phyloP scores from a whole-genome alignment of 352 stramenopile genomes.

The Globisporangium irregulare region DNA sequence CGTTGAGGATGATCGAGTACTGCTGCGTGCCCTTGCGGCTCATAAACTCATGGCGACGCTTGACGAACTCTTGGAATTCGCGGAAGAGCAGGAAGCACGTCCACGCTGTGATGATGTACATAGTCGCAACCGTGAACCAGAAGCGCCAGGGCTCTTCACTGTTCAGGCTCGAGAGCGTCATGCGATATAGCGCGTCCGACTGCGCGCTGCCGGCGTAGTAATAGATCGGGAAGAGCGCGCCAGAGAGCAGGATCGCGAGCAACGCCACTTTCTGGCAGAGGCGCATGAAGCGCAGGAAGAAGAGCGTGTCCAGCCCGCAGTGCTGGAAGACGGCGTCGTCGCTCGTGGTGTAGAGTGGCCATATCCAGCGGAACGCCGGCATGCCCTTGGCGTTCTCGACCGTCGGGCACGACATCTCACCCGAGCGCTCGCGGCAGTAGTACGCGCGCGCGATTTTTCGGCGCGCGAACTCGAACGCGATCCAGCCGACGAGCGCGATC shows the following conservation, averaged over 20 bases:
- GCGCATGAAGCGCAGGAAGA: slow-evolving; percentile 73
- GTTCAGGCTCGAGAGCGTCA: slow-evolving; percentile 67
- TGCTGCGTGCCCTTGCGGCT: slow-evolving; percentile 56
- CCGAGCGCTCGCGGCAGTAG: slow-evolving; percentile 64
- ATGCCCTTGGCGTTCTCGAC: slow-evolving; percentile 35
- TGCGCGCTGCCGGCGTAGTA: slow-evolving; percentile 45
- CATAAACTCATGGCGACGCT: slow-evolving; percentile 77
- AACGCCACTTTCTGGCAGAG: slow-evolving; percentile 70
- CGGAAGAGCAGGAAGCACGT: slow-evolving; percentile 64
- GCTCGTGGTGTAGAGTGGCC: slow-evolving; percentile 47
- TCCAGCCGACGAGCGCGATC: slow-evolving; percentile 61
- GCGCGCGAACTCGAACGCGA: slow-evolving; percentile 64
- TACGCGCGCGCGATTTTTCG: slow-evolving; percentile 59
- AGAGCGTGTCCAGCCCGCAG: slow-evolving; percentile 79
- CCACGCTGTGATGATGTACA: slow-evolving; percentile 60
- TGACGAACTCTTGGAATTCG: slow-evolving; percentile 75
- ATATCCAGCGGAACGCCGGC: slow-evolving; percentile 53
- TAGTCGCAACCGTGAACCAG: slow-evolving; percentile 56
- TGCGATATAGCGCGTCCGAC: slow-evolving; percentile 46
- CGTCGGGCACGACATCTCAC: slow-evolving; percentile 46
- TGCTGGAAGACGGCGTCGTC: slow-evolving; percentile 69
- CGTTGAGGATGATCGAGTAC: slow-evolving; percentile 78
- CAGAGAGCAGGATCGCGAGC: slow-evolving; percentile 56
- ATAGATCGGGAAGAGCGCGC: slow-evolving; percentile 76
- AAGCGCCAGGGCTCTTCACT: slow-evolving; percentile 57